Base-by-base conservation (phyloP, 805 yeast genomes). In the Candida corydali region DNA sequence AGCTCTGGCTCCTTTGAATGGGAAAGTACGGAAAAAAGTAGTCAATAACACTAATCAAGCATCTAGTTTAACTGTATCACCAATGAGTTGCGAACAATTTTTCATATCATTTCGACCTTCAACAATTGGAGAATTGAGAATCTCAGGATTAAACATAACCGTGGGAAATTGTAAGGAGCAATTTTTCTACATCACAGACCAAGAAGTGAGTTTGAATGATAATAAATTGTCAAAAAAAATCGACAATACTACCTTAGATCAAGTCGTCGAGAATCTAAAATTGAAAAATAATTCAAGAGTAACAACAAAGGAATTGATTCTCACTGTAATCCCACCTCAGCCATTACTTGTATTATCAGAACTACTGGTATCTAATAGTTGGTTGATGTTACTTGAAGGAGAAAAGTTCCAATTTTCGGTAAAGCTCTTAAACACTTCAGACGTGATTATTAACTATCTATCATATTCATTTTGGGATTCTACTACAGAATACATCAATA, bases 311-410 rank as follows among this genome's bases (percentile, higher is more conserved):
- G 35, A 28, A 6, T 34, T 66, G 9, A 44, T 51, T 1, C 63
- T 39, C 49, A 70, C 43, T 3, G 68, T 61, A 2, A 54, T 63
- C 7, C 60, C 68, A 27, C 55, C 66, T 0, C 88, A 86, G 47
- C 95, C 96, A 1, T 57, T 70, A 4, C 57, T 86, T 22, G 67
- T 75, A 2, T 50, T 81, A 10, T 58, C 73, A 1, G 68, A 73
- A 28, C 59, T 74, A 5, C 72, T 76, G 47, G 66, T 81, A 10
- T 69, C 74, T 15, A 80, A 79, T 46, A 77, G 78, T 3, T 80
- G 86, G 78, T 49, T 82, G 3, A 82, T 86, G 86, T 57, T 86
- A 11, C 57, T 87, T 9, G 95, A 86, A 51, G 96, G 96, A 7
- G 93, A 87, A 47, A 61, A 65, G 27, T 69, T 66, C 34, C 44